Conservation (phyloP, 345 rosid genomes). For the Gynandropsis gynandra region DNA sequence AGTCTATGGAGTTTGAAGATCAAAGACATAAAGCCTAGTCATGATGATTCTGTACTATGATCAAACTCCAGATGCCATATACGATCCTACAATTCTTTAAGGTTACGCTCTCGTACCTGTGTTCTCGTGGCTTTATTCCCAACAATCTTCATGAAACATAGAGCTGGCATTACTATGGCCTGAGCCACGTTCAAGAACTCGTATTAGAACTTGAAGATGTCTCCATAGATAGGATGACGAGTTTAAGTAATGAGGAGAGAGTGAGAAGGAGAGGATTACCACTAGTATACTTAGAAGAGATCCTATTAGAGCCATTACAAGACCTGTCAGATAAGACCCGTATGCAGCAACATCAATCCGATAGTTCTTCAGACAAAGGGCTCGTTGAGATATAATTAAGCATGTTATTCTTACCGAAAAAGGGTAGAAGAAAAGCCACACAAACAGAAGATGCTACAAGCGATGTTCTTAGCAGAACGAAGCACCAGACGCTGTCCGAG, state of each 20-base stretch:
- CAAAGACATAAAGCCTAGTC: too few relatives aligned
- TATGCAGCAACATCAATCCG: neutral
- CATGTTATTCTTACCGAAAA: conserved; percentile 63
- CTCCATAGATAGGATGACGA: neutral
- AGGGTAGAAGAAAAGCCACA: conserved; percentile 78
- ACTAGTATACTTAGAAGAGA: conserved; percentile 69
- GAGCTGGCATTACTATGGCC: conserved; percentile 72
- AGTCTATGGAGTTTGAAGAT: too few relatives aligned
- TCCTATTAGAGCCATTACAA: conserved; percentile 88
- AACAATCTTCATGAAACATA: conserved; percentile 69
- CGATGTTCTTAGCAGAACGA: conserved; percentile 54
- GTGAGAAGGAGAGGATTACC: conserved; percentile 42
- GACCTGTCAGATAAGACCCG: conserved; percentile 46
- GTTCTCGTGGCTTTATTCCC: conserved; percentile 59
- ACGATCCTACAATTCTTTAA: too few relatives aligned
- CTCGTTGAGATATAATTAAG: too few relatives aligned
- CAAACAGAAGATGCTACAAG: conserved; percentile 76
- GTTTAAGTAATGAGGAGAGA: neutral
- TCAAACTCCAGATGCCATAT: neutral
- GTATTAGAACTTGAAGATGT: neutral
- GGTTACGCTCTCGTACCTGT: conserved; percentile 51
- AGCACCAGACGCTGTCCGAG: conserved; percentile 49
- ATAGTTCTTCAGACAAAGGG: neutral
- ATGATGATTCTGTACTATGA: neutral
- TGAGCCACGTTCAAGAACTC: conserved; percentile 22